phyloP scores from a whole-genome alignment of 225 moss, liverwort and hornwort genomes.

The Pseudisothecium myosuroides region DNA sequence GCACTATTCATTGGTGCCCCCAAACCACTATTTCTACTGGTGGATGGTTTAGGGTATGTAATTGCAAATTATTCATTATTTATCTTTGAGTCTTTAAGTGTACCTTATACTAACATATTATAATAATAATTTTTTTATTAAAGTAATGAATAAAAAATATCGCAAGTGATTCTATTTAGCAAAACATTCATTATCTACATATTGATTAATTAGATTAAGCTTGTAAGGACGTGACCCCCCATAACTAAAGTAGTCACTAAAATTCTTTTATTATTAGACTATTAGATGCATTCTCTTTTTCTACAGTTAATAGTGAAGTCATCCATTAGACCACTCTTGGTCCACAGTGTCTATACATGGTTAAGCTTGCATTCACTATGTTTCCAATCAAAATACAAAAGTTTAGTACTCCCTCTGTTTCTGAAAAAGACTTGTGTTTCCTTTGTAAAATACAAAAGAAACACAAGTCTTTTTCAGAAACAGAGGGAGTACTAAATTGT shows the following conservation, averaged over 20 bases:
- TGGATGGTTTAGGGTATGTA: background rate
- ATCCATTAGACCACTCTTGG: accelerated
- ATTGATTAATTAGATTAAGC: background rate
- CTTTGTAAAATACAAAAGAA: too few species aligned
- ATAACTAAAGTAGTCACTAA: background rate
- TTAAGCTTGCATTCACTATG: background rate
- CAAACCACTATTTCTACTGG: background rate
- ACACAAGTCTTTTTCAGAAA: too few species aligned
- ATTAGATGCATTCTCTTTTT: background rate
- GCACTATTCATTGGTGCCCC: accelerated
- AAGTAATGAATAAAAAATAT: background rate
- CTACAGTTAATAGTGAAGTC: background rate
- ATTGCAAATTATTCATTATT: background rate
- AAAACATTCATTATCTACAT: background rate
- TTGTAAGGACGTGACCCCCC: accelerated
- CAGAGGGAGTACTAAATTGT: too few species aligned
- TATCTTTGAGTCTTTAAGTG: background rate
- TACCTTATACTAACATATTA: background rate
- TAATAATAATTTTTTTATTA: too few species aligned
- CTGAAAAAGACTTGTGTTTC: too few species aligned
- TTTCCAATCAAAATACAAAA: background rate
- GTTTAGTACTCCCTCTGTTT: too few species aligned
- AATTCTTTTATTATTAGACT: background rate
- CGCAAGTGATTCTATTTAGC: background rate
- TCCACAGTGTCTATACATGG: accelerated